Conservation (phyloP, 1,284 basidiomycete genomes). For the Afroboletus lepidellus region DNA sequence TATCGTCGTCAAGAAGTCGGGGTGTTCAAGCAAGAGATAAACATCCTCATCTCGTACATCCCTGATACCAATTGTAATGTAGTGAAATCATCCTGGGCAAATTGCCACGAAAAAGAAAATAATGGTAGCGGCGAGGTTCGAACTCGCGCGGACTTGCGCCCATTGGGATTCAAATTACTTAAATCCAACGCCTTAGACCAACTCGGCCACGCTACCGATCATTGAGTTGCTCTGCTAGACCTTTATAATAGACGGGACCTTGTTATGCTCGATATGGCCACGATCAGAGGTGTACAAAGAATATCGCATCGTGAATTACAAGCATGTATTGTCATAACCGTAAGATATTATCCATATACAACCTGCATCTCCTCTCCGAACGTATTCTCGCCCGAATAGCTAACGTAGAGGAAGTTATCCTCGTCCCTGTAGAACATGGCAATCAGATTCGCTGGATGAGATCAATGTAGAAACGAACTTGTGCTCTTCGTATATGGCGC, state of each 20-base stretch:
- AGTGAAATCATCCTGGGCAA: no score
- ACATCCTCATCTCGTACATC: background rate
- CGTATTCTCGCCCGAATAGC: conserved; percentile 97
- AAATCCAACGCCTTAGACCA: conserved; percentile 84
- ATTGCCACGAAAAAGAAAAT: background rate
- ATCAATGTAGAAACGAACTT: conserved; percentile 64
- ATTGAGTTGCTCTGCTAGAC: background rate
- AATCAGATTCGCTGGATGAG: conserved; percentile 10
- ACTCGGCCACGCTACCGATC: conserved; percentile 74
- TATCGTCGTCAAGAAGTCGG: background rate
- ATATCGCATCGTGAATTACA: no score
- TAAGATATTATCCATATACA: conserved; percentile 12
- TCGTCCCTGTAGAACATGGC: conserved; percentile 68
- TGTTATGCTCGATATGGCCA: no score
- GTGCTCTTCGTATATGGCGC: conserved; percentile 99
- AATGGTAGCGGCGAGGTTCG: conserved; percentile 78
- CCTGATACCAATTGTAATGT: background rate
- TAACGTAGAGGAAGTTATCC: conserved; percentile 94
- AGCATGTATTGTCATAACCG: background rate
- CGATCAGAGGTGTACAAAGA: no score
- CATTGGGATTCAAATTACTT: conserved; percentile 73
- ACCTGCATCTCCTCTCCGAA: conserved; percentile 57
- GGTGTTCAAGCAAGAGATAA: background rate
- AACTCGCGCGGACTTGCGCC: conserved; percentile 76
- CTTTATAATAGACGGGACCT: background rate